A percentile compares a stretch with the other conserved stretches of the same genome.
phyloP scores from a whole-genome alignment of 306 rosid genomes.

The Vigna mungo region DNA sequence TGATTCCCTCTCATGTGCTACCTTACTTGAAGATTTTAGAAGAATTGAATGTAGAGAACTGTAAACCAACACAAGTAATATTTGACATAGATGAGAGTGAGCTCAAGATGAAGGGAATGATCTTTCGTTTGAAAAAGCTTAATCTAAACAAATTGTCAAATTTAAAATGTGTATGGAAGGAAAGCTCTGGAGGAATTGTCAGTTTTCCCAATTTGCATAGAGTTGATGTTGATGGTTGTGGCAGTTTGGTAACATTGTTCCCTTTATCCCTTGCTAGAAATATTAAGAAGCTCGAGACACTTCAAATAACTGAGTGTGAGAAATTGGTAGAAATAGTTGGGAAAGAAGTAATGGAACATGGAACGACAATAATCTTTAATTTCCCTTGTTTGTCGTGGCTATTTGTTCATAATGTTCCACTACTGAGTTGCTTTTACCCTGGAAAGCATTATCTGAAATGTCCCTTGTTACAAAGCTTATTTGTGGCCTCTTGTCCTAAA shows the following conservation, averaged over 20 bases:
- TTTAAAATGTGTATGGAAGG: background rate
- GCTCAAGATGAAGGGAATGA: background rate
- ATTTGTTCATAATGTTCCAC: fast-evolving
- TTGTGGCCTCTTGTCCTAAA: background rate
- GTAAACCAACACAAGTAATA: background rate
- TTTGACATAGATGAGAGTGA: background rate
- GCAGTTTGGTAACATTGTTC: background rate
- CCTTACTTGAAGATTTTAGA: background rate
- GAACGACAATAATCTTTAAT: background rate
- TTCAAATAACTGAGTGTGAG: background rate
- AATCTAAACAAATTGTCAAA: background rate
- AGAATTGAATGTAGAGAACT: background rate
- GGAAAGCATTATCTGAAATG: background rate
- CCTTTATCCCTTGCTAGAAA: background rate
- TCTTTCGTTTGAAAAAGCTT: background rate
- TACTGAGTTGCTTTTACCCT: background rate
- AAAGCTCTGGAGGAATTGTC: background rate
- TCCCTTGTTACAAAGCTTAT: background rate
- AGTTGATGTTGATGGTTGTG: background rate
- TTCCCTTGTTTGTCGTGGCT: background rate
- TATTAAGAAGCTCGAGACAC: background rate
- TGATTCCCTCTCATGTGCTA: background rate
- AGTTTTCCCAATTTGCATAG: constrained; percentile 2
- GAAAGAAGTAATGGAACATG: background rate
- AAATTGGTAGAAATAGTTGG: constrained; percentile 24